Evolutionary conservation across 2,329 filamentous ascomycete genomes (phyloP).

Genomic region (Metarhizium guizhouense): DNA sequence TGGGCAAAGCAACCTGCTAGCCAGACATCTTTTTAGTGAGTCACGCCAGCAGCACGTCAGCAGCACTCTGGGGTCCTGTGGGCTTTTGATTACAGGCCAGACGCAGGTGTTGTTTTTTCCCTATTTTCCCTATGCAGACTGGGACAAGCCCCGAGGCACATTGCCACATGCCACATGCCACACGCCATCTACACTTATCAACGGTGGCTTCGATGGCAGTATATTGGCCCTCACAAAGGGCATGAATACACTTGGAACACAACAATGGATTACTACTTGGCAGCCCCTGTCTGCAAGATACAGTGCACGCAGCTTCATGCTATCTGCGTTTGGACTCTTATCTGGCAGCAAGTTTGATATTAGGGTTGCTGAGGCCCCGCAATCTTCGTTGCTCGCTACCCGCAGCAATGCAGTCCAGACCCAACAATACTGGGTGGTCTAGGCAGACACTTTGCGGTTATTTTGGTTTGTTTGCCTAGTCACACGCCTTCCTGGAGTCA

Average conservation of each 20-base stretch:
- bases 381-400: constrained; percentile 1
- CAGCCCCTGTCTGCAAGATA: neutral
- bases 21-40: constrained; percentile 7
- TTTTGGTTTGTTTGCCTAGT: constrained; percentile 4
- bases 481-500: neutral
- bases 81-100: constrained; percentile 9
- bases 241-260: constrained; percentile 1
- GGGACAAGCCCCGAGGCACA: constrained; percentile 1
- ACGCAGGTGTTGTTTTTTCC: constrained; percentile 9
- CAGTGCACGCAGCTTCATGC: neutral
- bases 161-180: neutral
- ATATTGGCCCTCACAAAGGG: neutral
- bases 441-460: neutral
- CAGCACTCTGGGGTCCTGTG: neutral
- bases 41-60: neutral
- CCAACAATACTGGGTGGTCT: neutral
- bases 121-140: neutral
- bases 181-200: constrained; percentile 3
- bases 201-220: constrained; percentile 3
- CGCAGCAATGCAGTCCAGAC: constrained; percentile 1
- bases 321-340: neutral
- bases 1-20: constrained; percentile 1
- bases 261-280: neutral
- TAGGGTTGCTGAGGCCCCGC: neutral
- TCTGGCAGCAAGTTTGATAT: neutral